Base-by-base conservation (phyloP, 495 filamentous ascomycete genomes). In the Tuber magnatum region DNA sequence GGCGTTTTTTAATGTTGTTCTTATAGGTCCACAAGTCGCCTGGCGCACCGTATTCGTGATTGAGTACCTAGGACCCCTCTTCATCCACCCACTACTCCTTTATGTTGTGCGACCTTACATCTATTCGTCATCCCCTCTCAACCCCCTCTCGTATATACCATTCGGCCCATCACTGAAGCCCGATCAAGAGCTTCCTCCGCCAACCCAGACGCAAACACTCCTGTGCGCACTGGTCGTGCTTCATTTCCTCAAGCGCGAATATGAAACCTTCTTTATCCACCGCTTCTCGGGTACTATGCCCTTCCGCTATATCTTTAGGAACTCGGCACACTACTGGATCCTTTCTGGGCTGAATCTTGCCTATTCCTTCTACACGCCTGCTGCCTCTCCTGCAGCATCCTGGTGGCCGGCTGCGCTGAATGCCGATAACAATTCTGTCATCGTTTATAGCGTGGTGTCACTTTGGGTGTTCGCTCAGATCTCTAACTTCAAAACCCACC, bases 271-370 rank as follows among this genome's bases (percentile, higher is more conserved):
- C 73, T 97, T 94, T 84, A 89, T 99, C 74, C 95, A 99, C 87
- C 92, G 92, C 83, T 99, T 99, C 89, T 94, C 92, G 70, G 92
- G 92, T 78, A 98, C 93, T 65, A 97, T 97, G 94, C 94, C 94
- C 46, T 89, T 88, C 73, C 84, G 84, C 82, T 95, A 94, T 85
- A 92, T 95, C 83, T 90, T 94, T 88, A 94, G 94, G 83, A 97
- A 97, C 86, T 92, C 89, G 73, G 89, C 87, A 56, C 94, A 96
- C 85, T 97, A 97, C 88, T 97, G 94, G 93, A 78, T 91, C 20
- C 84, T 96, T 71, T 89, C 91, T 32, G 95, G 95, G 42, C 81
- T 94, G 65, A 90, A 94, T 83, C 90, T 96, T 79, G 91, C 92
- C 18, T 91, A 92, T 84, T 93, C 90, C 87, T 89, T 93, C 70